phyloP scores from a whole-genome alignment of 1,284 basidiomycete species.

The Naganishia sp. region DNA sequence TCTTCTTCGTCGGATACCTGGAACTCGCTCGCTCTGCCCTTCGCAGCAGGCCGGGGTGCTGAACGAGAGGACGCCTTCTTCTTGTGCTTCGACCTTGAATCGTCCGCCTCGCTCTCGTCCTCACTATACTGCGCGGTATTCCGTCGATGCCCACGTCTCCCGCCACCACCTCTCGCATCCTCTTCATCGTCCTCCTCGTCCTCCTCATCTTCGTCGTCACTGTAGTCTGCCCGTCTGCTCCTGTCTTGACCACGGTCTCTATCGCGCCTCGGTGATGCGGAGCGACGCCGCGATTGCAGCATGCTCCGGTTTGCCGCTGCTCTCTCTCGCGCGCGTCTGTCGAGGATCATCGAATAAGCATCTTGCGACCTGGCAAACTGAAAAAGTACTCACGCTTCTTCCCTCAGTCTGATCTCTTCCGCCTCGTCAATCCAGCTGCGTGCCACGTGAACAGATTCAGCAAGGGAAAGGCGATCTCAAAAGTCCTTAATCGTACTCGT shows the following conservation, averaged over 20 bases:
- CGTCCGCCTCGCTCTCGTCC: slow-evolving; percentile 19
- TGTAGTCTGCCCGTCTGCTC: slow-evolving; percentile 30
- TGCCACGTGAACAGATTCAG: background rate
- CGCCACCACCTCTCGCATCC: slow-evolving; percentile 30
- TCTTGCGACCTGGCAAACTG: background rate
- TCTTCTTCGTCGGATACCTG: slow-evolving; percentile 65
- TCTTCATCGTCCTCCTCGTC: slow-evolving; percentile 7
- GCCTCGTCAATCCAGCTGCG: slow-evolving; percentile 52
- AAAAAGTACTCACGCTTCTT: slow-evolving; percentile 40
- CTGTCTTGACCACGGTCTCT: slow-evolving; percentile 33
- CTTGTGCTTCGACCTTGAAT: background rate
- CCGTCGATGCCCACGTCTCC: slow-evolving; percentile 25
- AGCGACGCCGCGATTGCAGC: slow-evolving; percentile 33
- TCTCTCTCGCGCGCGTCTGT: slow-evolving; percentile 8
- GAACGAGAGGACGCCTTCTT: background rate
- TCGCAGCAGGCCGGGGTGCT: background rate
- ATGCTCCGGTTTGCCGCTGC: slow-evolving; percentile 12
- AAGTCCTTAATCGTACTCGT: slow-evolving; percentile 1
- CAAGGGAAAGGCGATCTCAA: background rate
- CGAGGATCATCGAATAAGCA: background rate
- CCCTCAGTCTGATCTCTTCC: slow-evolving; percentile 45
- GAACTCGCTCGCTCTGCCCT: background rate
- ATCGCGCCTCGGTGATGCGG: slow-evolving; percentile 36
- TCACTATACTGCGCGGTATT: slow-evolving; percentile 3
- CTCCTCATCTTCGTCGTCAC: slow-evolving; percentile 36